These are phyloP conservation scores for Thermoascus crustaceus DNA, from an alignment of 2,329 filamentous ascomycete genomes.

Conservation along the genomic window DNA sequence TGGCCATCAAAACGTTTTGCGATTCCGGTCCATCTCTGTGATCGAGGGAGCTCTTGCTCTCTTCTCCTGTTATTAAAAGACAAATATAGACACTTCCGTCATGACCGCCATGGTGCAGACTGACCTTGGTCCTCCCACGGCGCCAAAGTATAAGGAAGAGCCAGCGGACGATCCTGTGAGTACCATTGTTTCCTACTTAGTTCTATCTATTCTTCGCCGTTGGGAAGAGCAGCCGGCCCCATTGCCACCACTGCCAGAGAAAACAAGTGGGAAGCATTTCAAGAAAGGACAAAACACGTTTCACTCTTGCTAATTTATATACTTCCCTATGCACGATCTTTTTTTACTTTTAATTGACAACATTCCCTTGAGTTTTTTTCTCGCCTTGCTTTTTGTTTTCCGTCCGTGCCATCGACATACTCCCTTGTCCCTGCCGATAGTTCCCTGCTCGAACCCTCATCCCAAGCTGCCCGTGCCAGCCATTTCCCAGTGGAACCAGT, in stretches of 20 bases:
- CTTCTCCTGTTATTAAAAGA: constrained; percentile 9
- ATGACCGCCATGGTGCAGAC: constrained; percentile 39
- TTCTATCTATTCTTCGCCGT: constrained; percentile 12
- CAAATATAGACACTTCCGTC: constrained; percentile 21
- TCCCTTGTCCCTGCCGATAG: constrained; percentile 1
- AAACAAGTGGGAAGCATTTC: no score
- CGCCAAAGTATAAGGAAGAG: constrained; percentile 42
- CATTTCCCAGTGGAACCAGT: no score
- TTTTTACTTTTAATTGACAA: no score
- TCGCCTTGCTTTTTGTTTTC: constrained; percentile 13
- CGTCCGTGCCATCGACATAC: constrained; percentile 15
- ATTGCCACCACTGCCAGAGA: no score
- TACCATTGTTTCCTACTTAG: constrained; percentile 15
- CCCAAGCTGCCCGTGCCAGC: background rate
- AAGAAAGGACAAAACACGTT: no score
- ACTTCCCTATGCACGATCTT: no score
- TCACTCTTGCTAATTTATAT: no score
- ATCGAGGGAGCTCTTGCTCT: background rate
- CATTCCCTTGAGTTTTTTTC: constrained; percentile 5
- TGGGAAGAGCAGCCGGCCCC: constrained; percentile 1
- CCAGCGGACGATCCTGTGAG: constrained; percentile 41
- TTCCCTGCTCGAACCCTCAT: background rate
- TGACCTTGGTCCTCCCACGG: constrained; percentile 30
- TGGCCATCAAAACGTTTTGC: constrained; percentile 5
- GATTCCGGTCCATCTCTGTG: constrained; percentile 3